Conservation (phyloP, 306 rosid species). For the Crotalaria pallida region DNA sequence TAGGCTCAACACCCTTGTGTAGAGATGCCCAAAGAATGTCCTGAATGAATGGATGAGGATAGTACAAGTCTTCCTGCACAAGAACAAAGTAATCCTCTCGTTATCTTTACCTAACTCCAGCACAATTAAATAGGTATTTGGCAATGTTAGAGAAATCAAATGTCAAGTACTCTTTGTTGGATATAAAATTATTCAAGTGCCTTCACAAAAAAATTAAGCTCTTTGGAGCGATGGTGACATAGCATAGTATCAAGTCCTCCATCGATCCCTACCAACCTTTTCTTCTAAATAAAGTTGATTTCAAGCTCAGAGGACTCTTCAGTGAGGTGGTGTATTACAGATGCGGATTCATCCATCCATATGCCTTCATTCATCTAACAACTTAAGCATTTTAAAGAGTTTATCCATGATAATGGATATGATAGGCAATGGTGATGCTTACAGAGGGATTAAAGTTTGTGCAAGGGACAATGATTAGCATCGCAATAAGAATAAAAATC, state of each 20-base stretch:
- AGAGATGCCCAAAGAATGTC: constrained; percentile 85
- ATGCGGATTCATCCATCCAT: background rate
- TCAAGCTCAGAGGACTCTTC: background rate
- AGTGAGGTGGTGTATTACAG: background rate
- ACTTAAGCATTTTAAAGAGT: background rate
- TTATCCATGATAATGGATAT: background rate
- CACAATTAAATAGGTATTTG: constrained; percentile 19
- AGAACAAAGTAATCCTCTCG: constrained; percentile 21
- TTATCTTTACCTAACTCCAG: constrained; percentile 8
- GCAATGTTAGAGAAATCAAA: constrained; percentile 12
- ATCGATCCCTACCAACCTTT: background rate
- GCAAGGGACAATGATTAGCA: background rate
- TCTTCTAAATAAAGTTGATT: constrained; percentile 1
- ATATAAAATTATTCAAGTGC: background rate
- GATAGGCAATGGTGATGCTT: background rate
- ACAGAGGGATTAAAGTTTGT: background rate
- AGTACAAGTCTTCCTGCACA: constrained; percentile 83
- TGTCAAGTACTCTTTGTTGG: background rate
- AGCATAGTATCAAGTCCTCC: background rate
- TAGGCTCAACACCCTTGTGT: constrained; percentile 64
- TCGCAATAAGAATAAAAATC: background rate
- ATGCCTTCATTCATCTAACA: background rate
- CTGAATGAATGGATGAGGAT: constrained; percentile 82
- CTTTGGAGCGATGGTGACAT: background rate
- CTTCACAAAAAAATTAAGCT: background rate